Evolutionary conservation across 345 rosid species (phyloP), one percentile per base, ranked within the genome.

Genomic region (Zanthoxylum bungeanum): DNA sequence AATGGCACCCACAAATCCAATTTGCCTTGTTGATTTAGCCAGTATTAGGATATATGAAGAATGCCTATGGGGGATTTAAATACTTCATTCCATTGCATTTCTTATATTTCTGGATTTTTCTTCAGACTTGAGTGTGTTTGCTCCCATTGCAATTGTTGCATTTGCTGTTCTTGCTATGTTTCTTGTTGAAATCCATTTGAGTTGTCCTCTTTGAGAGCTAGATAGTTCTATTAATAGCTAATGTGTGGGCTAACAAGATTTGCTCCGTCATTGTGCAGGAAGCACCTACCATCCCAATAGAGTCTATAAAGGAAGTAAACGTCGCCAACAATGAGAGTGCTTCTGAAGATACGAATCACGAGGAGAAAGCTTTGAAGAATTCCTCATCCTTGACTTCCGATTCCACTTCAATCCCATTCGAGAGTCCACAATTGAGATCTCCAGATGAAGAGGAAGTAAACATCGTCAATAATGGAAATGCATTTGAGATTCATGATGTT

Each of bases 251-350:
- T 77, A 52, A 77, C 8, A 2, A 7, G 66, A 60, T 27, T 27
- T 69, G 66, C 58, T 73, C 16, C 46, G n/a, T 53, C 60, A 59
- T 57, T 37, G 66, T 80, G 81, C 83, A 93, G 98, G 89, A 66
- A 68, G 74, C 84, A 64, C 75, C 76, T 68, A 12, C 31, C 34
- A 9, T 72, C 42, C 57, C 8, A 21, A 46, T 10, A 24, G 82
- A 77, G 72, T 73, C 79, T 71, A 50, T 50, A 37, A 74, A 44
- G 9, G 81, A 72, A 71, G 79, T 63, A 36, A 75, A 73, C 59
- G 57, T 68, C 68, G 66, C 74, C 28, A 72, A 79, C 19, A 73
- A 68, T 60, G 74, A 62, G 39, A 61, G 66, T 72, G 73, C 71
- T 63, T 77, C 68, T n/a, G 82, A 86, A 73, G 71, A 73, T 70